Conservation (phyloP, 306 rosid genomes). For the Medicago lupulina region DNA sequence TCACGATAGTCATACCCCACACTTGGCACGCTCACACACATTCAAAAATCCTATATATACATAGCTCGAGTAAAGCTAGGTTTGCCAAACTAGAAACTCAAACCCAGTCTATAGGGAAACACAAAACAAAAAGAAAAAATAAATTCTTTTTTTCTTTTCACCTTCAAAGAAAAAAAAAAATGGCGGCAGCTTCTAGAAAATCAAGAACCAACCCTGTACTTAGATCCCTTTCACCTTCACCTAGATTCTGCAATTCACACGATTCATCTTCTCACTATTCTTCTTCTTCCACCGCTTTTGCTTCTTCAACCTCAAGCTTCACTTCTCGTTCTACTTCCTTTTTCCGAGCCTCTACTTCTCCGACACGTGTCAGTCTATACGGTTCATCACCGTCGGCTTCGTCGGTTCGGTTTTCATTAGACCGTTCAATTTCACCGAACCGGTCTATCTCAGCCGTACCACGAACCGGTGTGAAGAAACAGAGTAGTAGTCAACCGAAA, state of each 20-base stretch:
- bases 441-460: slow-evolving; percentile 70
- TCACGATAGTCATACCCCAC: slow-evolving; percentile 31
- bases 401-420: slow-evolving; percentile 70
- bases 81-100: slow-evolving; percentile 78
- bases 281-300: slow-evolving; percentile 50
- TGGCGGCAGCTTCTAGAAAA: slow-evolving; percentile 78
- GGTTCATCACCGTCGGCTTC: slow-evolving; percentile 55
- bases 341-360: slow-evolving; percentile 65
- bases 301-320: slow-evolving; percentile 76
- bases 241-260: slow-evolving; percentile 52
- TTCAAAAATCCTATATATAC: slow-evolving; percentile 62
- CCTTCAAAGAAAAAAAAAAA: slow-evolving; percentile 17
- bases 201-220: slow-evolving; percentile 52
- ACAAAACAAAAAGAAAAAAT: no score
- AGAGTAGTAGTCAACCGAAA: slow-evolving; percentile 53
- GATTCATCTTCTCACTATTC: slow-evolving; percentile 9
- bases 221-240: slow-evolving; percentile 67
- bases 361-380: slow-evolving; percentile 67
- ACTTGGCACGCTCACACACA: not conserved
- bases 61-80: slow-evolving; percentile 71
- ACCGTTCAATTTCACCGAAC: slow-evolving; percentile 82
- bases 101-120: slow-evolving; percentile 40
- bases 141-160: no score
- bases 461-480: slow-evolving; percentile 50
- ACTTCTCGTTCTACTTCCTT: slow-evolving; percentile 63